Base-by-base conservation (phyloP, 2,329 filamentous ascomycete species). In the Neofusicoccum sp. region DNA sequence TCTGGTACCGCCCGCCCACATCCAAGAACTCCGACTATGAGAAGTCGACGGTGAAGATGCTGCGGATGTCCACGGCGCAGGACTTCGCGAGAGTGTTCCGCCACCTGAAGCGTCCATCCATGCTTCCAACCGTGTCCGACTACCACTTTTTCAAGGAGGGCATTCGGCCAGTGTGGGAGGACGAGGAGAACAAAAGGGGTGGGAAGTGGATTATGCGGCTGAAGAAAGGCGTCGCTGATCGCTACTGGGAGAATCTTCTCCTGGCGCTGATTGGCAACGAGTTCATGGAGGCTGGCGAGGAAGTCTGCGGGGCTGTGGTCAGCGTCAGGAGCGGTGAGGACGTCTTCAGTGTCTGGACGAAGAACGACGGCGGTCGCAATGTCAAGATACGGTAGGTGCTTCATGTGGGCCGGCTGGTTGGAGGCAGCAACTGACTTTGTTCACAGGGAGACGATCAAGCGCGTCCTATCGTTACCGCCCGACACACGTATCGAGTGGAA, bases 1-100 rank as follows among this genome's bases (percentile, higher is more conserved):
- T 98, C 74, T 98, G 95, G 92, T 99, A 96, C 78, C 86, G 95
- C 62, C 95, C 95, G 40, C 95, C 95, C 53, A 96, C 96, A 69
- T 93, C 91, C 66, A 99, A 99, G 79, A 95, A 93, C 66, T 93
- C 95, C 71, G 93, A 98, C 76, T 99, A 99, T 75, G 95, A 99
- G 76, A 96, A 98, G 78, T 98, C 93, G 6, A 87, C 96, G 63
- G 89, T 95, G 69, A 86, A 92, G 40, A 86, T 98, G 71, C 93
- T 91, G 68, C 84, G 85, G 60, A 90, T 96, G 71, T 84, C 84
- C 63, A 91, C 90, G 5, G 91, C 86, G 53, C 92, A 98, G 77
- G 90, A 95, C 62, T 98, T 99, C 73, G 97, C 92, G 86, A 83
- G 86, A 49, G 87, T 96, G 38, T 98, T 96, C 73, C 82, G 85